Evolutionary conservation across 1,284 basidiomycete species (phyloP), one percentile per base, ranked within the genome.

Genomic region (Cryptococcus neoformans): DNA sequence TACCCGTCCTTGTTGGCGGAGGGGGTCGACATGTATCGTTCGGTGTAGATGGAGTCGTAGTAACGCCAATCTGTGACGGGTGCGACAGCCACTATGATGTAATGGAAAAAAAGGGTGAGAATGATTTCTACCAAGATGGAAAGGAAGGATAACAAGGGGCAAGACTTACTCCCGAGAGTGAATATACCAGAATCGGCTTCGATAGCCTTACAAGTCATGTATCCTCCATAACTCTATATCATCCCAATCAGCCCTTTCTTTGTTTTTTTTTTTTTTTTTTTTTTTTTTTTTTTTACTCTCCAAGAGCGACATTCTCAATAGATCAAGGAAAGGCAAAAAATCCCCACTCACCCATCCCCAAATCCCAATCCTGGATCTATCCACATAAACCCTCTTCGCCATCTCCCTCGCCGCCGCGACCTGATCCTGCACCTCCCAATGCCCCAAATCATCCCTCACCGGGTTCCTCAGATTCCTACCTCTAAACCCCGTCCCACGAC

Each of bases 1-100:
- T 99, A 99, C 4, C 95, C 95, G 0, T 79, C 83, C 0, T 82
- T 81, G 74, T 99, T 98, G 12, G 83, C 78, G 11, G 80, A 71
- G 0, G 92, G 92, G 34, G 88, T 82, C 65, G 87, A 87, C 92
- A 98, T 93, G 81, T 97, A 98, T n/a, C 95, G 86, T 70, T 98
- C 94, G 1, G 95, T 97, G 75, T 69, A 72, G 61, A 64, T 63
- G 12, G 67, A 78, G 82, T 79, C 90, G 70, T 94, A 94, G 62
- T 90, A 78, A 42, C 82, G 81, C 91, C 90, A 93, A 69, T 89
- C 89, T 0, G 88, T 90, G 46, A 92, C 90, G 56, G 67, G 67
- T 35, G 66, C 68, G 4, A 70, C 67, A 36, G 67, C 67, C 66
- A 70, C 64, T 65, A 47, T 28, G 36, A 3, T 41, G 28, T 28